Evolutionary conservation across 2,329 filamentous ascomycete species (phyloP), one percentile per base, ranked within the genome.

Genomic region (Nemania abortiva): DNA sequence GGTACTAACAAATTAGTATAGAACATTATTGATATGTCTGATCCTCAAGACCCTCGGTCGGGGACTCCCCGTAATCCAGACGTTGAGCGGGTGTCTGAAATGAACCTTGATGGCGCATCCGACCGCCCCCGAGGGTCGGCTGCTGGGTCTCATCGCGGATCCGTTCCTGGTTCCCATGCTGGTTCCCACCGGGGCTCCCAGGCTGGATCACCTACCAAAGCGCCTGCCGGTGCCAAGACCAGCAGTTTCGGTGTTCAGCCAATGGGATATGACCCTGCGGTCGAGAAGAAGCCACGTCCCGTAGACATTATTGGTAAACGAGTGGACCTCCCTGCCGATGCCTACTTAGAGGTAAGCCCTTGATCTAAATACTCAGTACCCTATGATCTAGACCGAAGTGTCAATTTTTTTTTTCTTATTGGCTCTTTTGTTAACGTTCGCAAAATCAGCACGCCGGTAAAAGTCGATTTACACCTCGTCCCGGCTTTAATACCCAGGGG

Each of bases 291-390:
- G 77, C 3, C 70, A 15, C 76, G 74, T 10, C 74, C 79, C 7
- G 76, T 80, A 15, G 69, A 80, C 45, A 68, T 76, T 3, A 74
- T 84, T 31, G 79, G 79, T 68, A 83, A 83, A 69, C 86, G 88
- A 6, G 81, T 90, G 70, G 89, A 91, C 63, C 75, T 90, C 0
- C 88, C 88, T 0, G 80, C 87, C 0, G 88, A 89, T 73, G 88
- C 88, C 0, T 91, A 86, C 71, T 69, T 81, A 3, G 69, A 75
- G 27, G 84, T 84, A 74, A 77, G 81, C 76, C 15, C 39, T 22
- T 53, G 31, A 0, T 22, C 9, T 6, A 10, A 29, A 10, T 3
- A 15, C 15, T 24, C 4, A 15, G 9, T 37, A 50, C 10, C 24
- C 31, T 18, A 6, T 6, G 7, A 34, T n/a, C 13, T 13, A 10